Base-by-base conservation (phyloP, 495 filamentous ascomycete genomes). In the Aspergillus carlsbadensis region DNA sequence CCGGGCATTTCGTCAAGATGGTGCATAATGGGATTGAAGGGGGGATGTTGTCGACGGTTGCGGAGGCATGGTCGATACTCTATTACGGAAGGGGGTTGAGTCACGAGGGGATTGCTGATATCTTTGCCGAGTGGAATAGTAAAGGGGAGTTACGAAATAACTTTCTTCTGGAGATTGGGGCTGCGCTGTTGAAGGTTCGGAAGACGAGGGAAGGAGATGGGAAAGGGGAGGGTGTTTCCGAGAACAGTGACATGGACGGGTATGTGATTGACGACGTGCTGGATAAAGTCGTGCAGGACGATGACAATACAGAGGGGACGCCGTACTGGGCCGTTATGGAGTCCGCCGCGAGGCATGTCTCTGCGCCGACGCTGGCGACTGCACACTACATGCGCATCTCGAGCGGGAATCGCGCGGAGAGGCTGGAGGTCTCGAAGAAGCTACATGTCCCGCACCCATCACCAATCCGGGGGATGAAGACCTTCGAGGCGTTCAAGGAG, bases 1-100 rank as follows among this genome's bases (percentile, higher is more conserved):
- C 81, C 1, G 87, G 87, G 1, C 84, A 91, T 66, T 90, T 84
- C 61, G 85, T 89, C 33, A 91, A 91, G 68, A 90, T 90, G 85
- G 79, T 88, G 0, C 87, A 91, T 62, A 89, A 50, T 62, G 86
- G 86, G 5, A 89, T 90, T 44, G 86, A 91, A 66, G 85, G 88
- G 45, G 86, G 84, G 15, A 87, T 90, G 84, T 72, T 86, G 59
- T 78, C 77, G 22, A 68, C 78, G 5, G 71, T 84, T 24, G 79
- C 78, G 26, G 87, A 91, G 65, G 81, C 83, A 2, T 91, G 85
- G 84, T 78, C 76, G 1, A 79, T 88, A 20, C 81, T 91, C 68
- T 72, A 76, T 33, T 77, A 75, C 40, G 80, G 82, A 13, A 69
- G 91, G 17, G 79, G 76, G 0, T 79, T 89, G 72, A 63, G n/a